These are phyloP conservation scores for Trichoderma orchidacearum DNA, from an alignment of 495 filamentous ascomycete genomes.

Conservation along the genomic window DNA sequence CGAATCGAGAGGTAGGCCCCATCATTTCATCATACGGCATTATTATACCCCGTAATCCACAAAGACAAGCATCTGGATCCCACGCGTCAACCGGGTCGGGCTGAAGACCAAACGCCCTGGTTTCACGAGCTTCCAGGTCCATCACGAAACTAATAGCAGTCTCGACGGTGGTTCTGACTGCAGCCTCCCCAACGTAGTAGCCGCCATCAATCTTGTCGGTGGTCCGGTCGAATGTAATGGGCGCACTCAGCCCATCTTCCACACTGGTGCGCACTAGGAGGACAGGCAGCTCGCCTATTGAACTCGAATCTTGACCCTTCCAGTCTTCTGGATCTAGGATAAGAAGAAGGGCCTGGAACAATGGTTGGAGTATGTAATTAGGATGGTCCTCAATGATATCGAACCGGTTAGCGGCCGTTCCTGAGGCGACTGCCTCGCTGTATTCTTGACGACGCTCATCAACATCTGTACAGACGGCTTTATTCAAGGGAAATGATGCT, in stretches of 20 bases:
- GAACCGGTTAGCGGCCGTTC: background rate
- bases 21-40: background rate
- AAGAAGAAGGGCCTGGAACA: conserved; percentile 1
- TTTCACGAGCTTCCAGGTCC: conserved; percentile 4
- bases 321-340: background rate
- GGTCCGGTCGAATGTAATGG: conserved; percentile 11
- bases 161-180: conserved; percentile 1
- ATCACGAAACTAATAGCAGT: conserved; percentile 3
- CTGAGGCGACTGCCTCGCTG: background rate
- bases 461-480: background rate
- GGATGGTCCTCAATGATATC: background rate
- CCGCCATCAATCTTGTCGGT: background rate
- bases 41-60: background rate
- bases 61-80: background rate
- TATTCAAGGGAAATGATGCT: background rate
- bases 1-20: background rate
- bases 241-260: conserved; percentile 12
- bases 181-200: background rate
- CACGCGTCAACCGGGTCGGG: background rate
- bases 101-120: conserved; percentile 4
- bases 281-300: conserved; percentile 4
- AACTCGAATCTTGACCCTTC: background rate
- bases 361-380: background rate
- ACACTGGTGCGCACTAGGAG: conserved; percentile 10
- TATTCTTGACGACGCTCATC: background rate